Percentiles rank a stretch among this genome's conserved stretches.
Conservation (phyloP, 768 basidiomycete genomes). For the Naganishia antarctica region DNA sequence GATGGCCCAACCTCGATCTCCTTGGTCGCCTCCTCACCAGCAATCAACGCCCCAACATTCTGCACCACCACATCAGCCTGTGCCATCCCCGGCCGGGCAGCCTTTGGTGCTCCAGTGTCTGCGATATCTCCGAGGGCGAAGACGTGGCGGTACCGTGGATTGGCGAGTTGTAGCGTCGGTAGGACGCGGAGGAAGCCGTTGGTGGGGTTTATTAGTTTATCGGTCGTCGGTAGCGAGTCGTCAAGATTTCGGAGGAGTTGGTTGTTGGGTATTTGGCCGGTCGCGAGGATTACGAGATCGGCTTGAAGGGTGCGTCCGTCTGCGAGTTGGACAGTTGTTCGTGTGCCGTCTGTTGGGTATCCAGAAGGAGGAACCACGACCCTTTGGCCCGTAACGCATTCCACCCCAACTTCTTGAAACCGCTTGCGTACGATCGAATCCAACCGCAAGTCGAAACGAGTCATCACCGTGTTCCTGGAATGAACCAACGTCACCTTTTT, state of each 20-base stretch:
- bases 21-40: not conserved
- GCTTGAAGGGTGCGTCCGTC: constrained; percentile 27
- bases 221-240: not conserved
- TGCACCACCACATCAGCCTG: constrained; percentile 22
- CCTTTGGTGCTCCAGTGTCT: constrained; percentile 27
- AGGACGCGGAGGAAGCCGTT: constrained; percentile 27
- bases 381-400: constrained; percentile 35
- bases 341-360: constrained; percentile 29
- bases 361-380: constrained; percentile 30
- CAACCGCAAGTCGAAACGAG: constrained; percentile 32
- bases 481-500: constrained; percentile 42
- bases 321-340: constrained; percentile 33
- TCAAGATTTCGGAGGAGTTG: constrained; percentile 30
- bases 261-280: constrained; percentile 27
- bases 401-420: constrained; percentile 35
- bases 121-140: constrained; percentile 28
- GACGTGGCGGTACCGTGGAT: not conserved
- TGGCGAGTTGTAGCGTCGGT: constrained; percentile 22
- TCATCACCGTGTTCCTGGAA: constrained; percentile 26
- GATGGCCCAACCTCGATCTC: constrained; percentile 13
- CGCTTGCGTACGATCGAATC: constrained; percentile 32
- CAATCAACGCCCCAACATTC: constrained; percentile 20
- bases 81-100: constrained; percentile 22
- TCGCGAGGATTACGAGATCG: constrained; percentile 25
- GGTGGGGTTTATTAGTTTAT: constrained; percentile 12